Evolutionary conservation across 2,329 filamentous ascomycete species (phyloP).

Genomic region (Ilyonectria robusta): DNA sequence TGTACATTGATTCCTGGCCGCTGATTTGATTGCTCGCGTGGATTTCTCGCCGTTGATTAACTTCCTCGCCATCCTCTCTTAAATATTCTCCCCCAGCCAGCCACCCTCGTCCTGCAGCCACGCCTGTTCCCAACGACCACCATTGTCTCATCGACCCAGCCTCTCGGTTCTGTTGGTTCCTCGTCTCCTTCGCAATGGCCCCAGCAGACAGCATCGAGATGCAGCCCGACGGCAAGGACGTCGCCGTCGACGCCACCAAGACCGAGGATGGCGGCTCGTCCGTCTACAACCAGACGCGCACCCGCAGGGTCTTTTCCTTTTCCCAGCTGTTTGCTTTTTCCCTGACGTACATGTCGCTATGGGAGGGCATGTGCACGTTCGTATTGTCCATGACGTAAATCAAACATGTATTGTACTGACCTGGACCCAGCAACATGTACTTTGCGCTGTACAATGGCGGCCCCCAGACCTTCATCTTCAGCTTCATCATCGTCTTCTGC

Average conservation of each 20-base stretch:
- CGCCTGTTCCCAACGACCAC: background rate
- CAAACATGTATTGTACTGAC: conserved; percentile 4
- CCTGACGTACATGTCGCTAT: conserved; percentile 44
- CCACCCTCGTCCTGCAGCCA: background rate
- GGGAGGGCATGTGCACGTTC: conserved; percentile 47
- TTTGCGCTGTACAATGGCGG: conserved; percentile 45
- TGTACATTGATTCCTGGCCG: too few relatives aligned
- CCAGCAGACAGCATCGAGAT: conserved; percentile 38
- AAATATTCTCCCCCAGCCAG: background rate
- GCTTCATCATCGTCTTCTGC: conserved; percentile 45
- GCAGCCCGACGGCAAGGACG: conserved; percentile 28
- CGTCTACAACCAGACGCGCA: conserved; percentile 42
- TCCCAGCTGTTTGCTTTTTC: conserved; percentile 46
- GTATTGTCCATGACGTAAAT: background rate
- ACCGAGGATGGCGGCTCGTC: conserved; percentile 19
- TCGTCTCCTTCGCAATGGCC: conserved; percentile 28
- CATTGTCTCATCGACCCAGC: background rate
- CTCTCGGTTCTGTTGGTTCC: conserved; percentile 19
- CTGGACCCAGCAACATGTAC: conserved; percentile 39
- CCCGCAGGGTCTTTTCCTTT: conserved; percentile 43
- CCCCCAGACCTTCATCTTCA: conserved; percentile 44
- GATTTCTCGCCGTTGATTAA: too few relatives aligned
- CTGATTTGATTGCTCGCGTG: too few relatives aligned
- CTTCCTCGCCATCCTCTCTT: background rate
- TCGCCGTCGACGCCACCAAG: conserved; percentile 35